Conservation (phyloP, 345 rosid genomes). For the Citrus cavaleriei region DNA sequence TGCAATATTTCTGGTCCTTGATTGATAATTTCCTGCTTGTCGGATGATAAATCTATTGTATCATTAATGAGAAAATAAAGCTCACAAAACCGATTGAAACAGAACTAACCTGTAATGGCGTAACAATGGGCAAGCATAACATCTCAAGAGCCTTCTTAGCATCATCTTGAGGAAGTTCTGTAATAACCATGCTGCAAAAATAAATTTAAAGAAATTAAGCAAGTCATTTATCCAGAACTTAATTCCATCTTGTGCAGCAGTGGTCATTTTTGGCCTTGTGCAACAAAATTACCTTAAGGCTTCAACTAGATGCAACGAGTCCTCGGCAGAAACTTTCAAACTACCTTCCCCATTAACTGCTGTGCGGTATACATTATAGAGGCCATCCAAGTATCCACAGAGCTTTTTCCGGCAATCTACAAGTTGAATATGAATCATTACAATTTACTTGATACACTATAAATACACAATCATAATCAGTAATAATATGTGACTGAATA, state of each 20-base stretch:
- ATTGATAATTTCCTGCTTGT: constrained; percentile 62
- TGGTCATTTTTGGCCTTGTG: constrained; percentile 5
- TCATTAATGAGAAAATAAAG: constrained; percentile 10
- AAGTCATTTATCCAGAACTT: constrained; percentile 9
- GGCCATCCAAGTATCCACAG: constrained; percentile 72
- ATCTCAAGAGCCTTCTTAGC: constrained; percentile 86
- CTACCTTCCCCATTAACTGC: constrained; percentile 80
- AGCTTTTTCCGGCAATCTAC: constrained; percentile 92
- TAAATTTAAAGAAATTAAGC: constrained; percentile 21
- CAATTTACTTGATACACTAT: background rate
- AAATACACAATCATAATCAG: background rate
- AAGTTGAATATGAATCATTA: constrained; percentile 18
- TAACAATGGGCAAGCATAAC: constrained; percentile 76
- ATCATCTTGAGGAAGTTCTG: constrained; percentile 84
- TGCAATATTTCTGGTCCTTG: constrained; percentile 74
- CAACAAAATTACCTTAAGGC: constrained; percentile 67
- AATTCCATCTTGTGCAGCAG: constrained; percentile 11
- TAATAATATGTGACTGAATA: background rate
- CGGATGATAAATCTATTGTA: constrained; percentile 13
- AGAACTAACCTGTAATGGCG: constrained; percentile 74
- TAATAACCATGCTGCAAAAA: constrained; percentile 81
- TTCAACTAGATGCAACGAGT: constrained; percentile 87
- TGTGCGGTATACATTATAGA: constrained; percentile 71
- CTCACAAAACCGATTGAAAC: background rate
- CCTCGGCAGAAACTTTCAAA: constrained; percentile 87